A percentile compares a stretch with the other conserved stretches of the same genome.
Conservation (phyloP, 83 land plant genomes). For the Picea engelmannii region DNA sequence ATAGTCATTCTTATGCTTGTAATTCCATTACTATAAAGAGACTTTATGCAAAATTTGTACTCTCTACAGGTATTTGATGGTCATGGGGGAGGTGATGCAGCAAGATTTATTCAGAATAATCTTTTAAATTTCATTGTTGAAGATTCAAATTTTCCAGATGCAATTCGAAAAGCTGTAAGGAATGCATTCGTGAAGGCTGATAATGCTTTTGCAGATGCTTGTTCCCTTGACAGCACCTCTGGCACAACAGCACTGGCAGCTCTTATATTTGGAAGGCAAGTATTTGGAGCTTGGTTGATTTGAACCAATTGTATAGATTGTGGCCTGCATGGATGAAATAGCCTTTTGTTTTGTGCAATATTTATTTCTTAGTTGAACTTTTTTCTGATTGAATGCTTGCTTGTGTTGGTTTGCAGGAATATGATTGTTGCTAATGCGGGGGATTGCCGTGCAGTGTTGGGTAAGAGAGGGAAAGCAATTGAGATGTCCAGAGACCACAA, state of each 20-base stretch:
- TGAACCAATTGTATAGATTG: not conserved
- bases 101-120: constrained; percentile 62
- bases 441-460: constrained; percentile 89
- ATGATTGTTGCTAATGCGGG: constrained; percentile 88
- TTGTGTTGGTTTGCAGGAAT: constrained; percentile 38
- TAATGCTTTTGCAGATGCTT: constrained; percentile 73
- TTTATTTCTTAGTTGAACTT: not conserved
- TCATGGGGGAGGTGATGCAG: constrained; percentile 89
- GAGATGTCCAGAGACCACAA: constrained; percentile 87
- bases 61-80: constrained; percentile 89
- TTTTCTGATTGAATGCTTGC: not conserved
- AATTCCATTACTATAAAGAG: too few relatives aligned
- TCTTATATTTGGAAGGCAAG: constrained; percentile 75
- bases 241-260: constrained; percentile 88
- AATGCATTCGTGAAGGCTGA: constrained; percentile 79
- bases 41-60: not conserved
- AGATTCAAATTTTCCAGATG: constrained; percentile 63
- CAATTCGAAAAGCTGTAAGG: constrained; percentile 60
- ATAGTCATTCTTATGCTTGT: not conserved
- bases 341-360: not conserved
- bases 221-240: constrained; percentile 60
- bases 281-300: not conserved
- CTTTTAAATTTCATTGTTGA: constrained; percentile 68
- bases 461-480: constrained; percentile 76
- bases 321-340: not conserved